phyloP scores from a whole-genome alignment of 2,329 filamentous ascomycete species.

The Verticillium dahliae region DNA sequence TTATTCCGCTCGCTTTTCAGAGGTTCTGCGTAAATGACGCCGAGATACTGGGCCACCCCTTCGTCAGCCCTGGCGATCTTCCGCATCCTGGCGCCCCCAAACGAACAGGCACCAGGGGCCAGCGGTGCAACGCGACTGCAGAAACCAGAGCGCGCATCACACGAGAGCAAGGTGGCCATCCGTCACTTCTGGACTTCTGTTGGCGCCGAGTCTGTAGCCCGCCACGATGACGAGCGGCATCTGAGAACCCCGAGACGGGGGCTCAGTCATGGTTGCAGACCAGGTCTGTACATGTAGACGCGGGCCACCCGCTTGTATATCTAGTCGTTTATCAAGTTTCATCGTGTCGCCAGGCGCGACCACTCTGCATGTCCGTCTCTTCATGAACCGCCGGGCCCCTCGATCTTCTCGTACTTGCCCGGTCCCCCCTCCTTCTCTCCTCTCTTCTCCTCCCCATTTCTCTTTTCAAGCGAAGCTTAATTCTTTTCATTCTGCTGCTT shows the following conservation, averaged over 20 bases:
- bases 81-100: not conserved
- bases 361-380: not conserved
- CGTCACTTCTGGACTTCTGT: not conserved
- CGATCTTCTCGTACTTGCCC: not conserved
- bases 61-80: not conserved
- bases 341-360: not conserved
- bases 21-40: not conserved
- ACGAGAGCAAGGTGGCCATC: not conserved
- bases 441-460: not conserved
- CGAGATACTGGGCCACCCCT: not conserved
- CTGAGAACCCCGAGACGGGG: not conserved
- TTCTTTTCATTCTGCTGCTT: conserved; percentile 1
- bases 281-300: not conserved
- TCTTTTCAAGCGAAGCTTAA: not conserved
- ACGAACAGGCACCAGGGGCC: not conserved
- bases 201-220: not conserved
- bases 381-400: not conserved
- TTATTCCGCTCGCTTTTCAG: not conserved
- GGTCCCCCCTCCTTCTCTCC: not conserved
- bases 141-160: conserved; percentile 6
- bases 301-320: not conserved
- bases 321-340: not conserved
- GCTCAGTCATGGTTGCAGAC: not conserved
- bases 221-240: not conserved
- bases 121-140: conserved; percentile 6